Evolutionary conservation across 2,329 filamentous ascomycete genomes (phyloP).

Genomic region (Coniosporium tulheliwenetii): DNA sequence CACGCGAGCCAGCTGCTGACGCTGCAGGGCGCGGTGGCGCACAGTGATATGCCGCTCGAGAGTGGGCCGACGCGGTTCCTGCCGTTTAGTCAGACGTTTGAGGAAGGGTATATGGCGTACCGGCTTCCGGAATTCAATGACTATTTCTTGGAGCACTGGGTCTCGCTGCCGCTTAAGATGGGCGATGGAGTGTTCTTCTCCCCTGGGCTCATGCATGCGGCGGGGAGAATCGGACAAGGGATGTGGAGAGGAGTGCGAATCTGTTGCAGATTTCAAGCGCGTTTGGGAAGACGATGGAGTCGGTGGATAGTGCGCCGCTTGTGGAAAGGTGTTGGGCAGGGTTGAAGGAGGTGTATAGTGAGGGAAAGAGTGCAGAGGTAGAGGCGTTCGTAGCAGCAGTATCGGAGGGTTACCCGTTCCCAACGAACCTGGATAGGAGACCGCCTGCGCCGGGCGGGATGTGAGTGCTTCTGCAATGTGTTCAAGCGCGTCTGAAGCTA

Average conservation of each 20-base stretch:
- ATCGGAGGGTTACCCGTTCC: conserved; percentile 45
- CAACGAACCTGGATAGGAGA: conserved; percentile 43
- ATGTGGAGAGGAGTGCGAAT: conserved; percentile 41
- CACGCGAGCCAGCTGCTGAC: conserved; percentile 41
- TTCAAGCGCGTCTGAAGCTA: no score
- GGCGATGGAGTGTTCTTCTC: conserved; percentile 51
- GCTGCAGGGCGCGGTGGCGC: conserved; percentile 47
- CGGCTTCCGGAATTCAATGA: conserved; percentile 34
- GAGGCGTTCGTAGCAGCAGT: conserved; percentile 34
- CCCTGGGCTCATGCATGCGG: conserved; percentile 47
- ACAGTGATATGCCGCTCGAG: conserved; percentile 42
- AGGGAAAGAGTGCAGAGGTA: conserved; percentile 26
- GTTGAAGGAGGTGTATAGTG: conserved; percentile 16
- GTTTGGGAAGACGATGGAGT: conserved; percentile 50
- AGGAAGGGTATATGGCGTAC: conserved; percentile 43
- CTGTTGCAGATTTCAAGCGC: conserved; percentile 45
- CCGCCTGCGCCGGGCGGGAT: conserved; percentile 40
- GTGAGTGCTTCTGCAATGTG: conserved; percentile 9
- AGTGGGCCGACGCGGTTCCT: conserved; percentile 45
- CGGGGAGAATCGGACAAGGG: conserved; percentile 35
- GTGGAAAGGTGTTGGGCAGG: conserved; percentile 30
- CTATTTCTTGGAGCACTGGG: conserved; percentile 37
- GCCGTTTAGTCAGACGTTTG: conserved; percentile 43
- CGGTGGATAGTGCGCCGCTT: conserved; percentile 34
- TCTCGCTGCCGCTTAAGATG: conserved; percentile 34